Conservation (phyloP, 306 rosid species). For the Fagus sylvatica region DNA sequence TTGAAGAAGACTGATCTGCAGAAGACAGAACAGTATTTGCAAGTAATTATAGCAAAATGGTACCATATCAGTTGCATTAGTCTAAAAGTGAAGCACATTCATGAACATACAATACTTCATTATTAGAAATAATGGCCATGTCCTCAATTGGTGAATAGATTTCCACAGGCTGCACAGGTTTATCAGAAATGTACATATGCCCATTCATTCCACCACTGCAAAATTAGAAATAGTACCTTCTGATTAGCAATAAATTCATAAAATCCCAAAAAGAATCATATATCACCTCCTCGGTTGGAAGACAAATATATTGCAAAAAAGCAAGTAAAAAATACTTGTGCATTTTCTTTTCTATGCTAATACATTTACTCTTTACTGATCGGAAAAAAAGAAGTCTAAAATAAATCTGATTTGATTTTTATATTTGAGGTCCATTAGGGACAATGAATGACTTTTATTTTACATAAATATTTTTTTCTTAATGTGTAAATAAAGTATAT, state of each 20-base stretch:
- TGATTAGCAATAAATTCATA: neutral
- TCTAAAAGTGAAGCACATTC: neutral
- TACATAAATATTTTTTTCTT: too few relatives aligned
- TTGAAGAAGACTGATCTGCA: slow-evolving; percentile 26
- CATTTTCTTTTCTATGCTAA: too few relatives aligned
- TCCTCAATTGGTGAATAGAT: slow-evolving; percentile 24
- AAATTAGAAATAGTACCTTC: neutral
- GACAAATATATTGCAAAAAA: too few relatives aligned
- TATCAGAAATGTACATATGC: slow-evolving; percentile 13
- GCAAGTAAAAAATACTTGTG: too few relatives aligned
- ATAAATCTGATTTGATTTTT: too few relatives aligned
- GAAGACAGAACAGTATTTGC: neutral
- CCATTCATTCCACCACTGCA: slow-evolving; percentile 38
- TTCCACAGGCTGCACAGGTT: slow-evolving; percentile 20
- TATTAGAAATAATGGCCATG: slow-evolving; percentile 21
- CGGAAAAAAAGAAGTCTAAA: too few relatives aligned
- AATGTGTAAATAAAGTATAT: neutral
- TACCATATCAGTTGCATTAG: neutral
- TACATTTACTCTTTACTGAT: too few relatives aligned
- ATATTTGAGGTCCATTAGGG: too few relatives aligned
- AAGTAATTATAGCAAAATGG: neutral
- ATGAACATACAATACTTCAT: slow-evolving; percentile 28
- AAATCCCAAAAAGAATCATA: neutral
- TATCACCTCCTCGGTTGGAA: too few relatives aligned
- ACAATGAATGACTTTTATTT: too few relatives aligned